Evolutionary conservation across 73 alveolate species (phyloP).

Genomic region (Halteria grandinella): DNA sequence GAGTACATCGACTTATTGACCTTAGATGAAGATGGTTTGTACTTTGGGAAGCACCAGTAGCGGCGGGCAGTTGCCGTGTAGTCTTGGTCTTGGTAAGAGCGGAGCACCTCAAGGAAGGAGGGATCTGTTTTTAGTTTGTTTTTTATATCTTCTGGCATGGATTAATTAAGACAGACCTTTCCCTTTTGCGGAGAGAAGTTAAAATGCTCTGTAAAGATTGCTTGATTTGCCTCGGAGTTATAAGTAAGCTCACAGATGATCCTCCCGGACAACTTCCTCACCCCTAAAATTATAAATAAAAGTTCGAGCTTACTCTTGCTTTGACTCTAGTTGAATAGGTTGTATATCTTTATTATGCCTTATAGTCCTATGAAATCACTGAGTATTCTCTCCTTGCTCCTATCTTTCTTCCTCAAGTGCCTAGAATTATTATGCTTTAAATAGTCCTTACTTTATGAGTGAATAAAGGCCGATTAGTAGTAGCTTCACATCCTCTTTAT

Average conservation of each 20-base stretch:
- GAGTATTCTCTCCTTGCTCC: constrained; percentile 28
- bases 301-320: background rate
- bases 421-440: background rate
- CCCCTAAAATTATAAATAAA: constrained; percentile 1
- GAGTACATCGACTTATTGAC: too few species aligned
- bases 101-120: background rate
- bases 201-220: constrained; percentile 8
- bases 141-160: constrained; percentile 25
- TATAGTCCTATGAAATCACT: constrained; percentile 2
- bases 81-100: background rate
- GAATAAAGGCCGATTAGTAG: background rate
- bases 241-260: constrained; percentile 37
- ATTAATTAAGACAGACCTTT: constrained; percentile 23
- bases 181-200: constrained; percentile 21
- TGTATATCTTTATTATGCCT: constrained; percentile 25
- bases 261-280: constrained; percentile 44
- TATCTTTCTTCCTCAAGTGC: constrained; percentile 26
- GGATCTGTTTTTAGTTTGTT: constrained; percentile 5
- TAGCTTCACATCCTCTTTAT: too few species aligned
- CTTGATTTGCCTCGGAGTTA: constrained; percentile 10
- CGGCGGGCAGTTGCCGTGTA: background rate
- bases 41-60: constrained; percentile 43
- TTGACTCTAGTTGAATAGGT: background rate
- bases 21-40: too few species aligned
- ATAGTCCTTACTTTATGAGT: background rate